Conservation (phyloP, 2,329 filamentous ascomycete genomes). For the Cordyceps farinosa region DNA sequence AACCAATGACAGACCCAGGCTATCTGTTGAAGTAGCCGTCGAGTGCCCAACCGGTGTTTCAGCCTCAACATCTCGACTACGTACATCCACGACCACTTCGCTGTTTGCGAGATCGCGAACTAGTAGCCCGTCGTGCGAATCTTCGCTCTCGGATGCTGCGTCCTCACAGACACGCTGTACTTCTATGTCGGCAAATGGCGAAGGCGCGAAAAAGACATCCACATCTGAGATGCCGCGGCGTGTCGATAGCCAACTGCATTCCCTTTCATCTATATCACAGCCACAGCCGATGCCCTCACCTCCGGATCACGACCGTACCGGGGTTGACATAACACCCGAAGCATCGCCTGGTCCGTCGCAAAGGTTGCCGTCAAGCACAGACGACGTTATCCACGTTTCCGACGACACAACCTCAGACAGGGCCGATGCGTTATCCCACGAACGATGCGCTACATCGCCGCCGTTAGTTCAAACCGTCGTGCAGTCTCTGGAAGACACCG, state of each 20-base stretch:
- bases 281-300: background rate
- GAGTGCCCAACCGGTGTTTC: background rate
- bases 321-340: background rate
- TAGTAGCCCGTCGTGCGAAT: background rate
- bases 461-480: background rate
- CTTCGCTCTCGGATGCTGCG: background rate
- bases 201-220: background rate
- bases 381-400: background rate
- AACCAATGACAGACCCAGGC: background rate
- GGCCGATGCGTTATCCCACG: background rate
- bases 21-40: background rate
- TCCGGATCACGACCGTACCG: background rate
- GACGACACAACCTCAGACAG: background rate
- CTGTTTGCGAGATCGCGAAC: background rate
- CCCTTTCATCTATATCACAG: background rate
- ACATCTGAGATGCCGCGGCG: background rate
- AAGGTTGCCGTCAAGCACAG: background rate
- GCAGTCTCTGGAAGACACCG: background rate
- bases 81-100: background rate
- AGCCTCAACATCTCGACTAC: background rate
- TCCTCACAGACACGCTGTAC: background rate
- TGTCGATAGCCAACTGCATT: background rate
- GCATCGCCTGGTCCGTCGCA: background rate
- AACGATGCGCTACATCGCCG: background rate
- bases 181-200: background rate